A percentile compares a stretch with the other conserved stretches of the same genome.
Evolutionary conservation across 176 grass and related monocot species (phyloP).

Genomic region (Secale cereale): DNA sequence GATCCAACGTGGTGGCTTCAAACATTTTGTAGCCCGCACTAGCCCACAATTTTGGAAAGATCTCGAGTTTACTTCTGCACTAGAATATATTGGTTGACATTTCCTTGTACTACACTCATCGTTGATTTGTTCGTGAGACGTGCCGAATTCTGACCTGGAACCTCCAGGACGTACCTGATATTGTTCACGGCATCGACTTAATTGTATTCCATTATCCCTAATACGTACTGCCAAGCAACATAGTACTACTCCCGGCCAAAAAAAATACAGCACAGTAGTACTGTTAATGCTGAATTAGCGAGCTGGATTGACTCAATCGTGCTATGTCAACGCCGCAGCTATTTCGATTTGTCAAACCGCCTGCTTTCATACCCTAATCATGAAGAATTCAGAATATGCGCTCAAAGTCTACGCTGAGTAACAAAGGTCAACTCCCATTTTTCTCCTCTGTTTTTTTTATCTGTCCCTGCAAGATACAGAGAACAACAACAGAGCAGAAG

Average conservation of each 20-base stretch:
- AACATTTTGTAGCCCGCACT: background rate
- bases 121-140: constrained; percentile 19
- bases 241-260: background rate
- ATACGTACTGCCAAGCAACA: background rate
- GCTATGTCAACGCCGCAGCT: background rate
- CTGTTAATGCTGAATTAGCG: background rate
- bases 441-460: background rate
- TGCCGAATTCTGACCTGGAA: background rate
- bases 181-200: background rate
- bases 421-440: background rate
- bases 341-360: background rate
- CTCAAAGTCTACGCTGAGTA: constrained; percentile 13
- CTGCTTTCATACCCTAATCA: background rate
- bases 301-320: background rate
- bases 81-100: constrained; percentile 12
- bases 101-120: background rate
- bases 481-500: background rate
- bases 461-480: constrained; percentile 2
- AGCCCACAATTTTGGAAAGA: background rate
- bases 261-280: background rate
- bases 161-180: background rate
- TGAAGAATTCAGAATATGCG: background rate
- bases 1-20: background rate
- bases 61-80: background rate
- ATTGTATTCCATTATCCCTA: background rate